phyloP scores from a whole-genome alignment of 1,284 basidiomycete species.

The Cutaneotrichosporon sp. region DNA sequence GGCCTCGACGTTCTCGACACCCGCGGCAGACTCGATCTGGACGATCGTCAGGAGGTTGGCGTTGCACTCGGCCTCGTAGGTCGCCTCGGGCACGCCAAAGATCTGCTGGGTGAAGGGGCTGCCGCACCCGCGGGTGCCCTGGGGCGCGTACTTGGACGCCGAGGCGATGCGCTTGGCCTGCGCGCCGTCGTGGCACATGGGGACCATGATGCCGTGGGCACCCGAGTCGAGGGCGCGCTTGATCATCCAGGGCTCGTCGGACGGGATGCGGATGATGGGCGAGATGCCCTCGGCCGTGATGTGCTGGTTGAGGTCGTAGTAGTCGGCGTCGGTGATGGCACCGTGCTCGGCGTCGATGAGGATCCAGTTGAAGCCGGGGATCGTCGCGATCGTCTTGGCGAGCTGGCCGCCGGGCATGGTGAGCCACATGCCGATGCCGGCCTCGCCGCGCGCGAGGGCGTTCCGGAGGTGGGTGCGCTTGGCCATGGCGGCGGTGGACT shows the following conservation, averaged over 20 bases:
- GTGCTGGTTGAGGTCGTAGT: conserved; percentile 19
- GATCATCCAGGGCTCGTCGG: conserved; percentile 38
- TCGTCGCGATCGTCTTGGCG: conserved; percentile 21
- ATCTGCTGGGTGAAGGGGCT: conserved; percentile 39
- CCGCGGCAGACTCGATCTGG: conserved; percentile 45
- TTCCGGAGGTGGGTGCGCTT: conserved; percentile 21
- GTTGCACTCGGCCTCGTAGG: conserved; percentile 39
- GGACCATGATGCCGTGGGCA: conserved; percentile 43
- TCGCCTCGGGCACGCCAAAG: conserved; percentile 38
- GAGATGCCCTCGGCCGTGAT: conserved; percentile 26
- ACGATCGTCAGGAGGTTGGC: conserved; percentile 40
- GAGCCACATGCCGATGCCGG: conserved; percentile 18
- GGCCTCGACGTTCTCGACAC: conserved; percentile 42
- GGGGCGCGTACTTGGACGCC: conserved; percentile 33
- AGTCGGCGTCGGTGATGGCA: conserved; percentile 28
- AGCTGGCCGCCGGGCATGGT: conserved; percentile 15
- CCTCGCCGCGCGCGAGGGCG: conserved; percentile 11
- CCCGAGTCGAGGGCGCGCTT: conserved; percentile 49
- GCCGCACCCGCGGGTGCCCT: conserved; percentile 42
- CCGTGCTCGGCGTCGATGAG: conserved; percentile 34
- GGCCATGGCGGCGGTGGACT: conserved; percentile 4
- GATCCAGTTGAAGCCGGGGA: conserved; percentile 31
- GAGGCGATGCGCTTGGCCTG: conserved; percentile 28
- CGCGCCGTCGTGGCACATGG: conserved; percentile 40
- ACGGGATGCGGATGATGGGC: conserved; percentile 44